These are phyloP conservation scores for Trichophyton simii DNA, from an alignment of 2,329 filamentous ascomycete species.

Conservation along the genomic window DNA sequence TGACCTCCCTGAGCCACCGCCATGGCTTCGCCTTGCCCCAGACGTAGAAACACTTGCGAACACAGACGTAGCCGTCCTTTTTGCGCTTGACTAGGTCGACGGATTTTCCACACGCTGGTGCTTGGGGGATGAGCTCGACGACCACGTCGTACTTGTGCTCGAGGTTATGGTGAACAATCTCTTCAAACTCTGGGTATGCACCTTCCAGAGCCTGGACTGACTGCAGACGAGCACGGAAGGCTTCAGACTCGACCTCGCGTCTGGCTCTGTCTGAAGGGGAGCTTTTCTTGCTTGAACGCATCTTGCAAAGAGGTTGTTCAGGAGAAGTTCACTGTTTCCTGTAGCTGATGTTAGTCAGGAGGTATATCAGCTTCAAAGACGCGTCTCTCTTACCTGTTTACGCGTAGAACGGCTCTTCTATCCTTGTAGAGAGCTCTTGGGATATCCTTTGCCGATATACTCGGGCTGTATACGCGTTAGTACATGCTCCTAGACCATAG, in stretches of 20 bases:
- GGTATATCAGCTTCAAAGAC: background rate
- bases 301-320: background rate
- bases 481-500: background rate
- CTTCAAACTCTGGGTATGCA: constrained; percentile 2
- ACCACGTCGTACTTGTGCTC: constrained; percentile 1
- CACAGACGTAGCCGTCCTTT: background rate
- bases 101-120: background rate
- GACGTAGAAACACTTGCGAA: constrained; percentile 8
- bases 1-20: constrained; percentile 7
- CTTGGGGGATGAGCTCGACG: background rate
- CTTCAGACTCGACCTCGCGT: background rate
- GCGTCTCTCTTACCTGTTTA: background rate
- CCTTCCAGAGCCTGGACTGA: background rate
- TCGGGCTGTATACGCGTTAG: background rate
- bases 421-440: background rate
- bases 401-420: background rate
- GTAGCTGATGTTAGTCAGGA: background rate
- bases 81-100: constrained; percentile 6
- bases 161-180: constrained; percentile 5
- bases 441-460: background rate
- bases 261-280: background rate
- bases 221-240: constrained; percentile 1
- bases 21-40: background rate
- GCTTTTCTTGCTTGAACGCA: background rate
- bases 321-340: background rate